Evolutionary conservation across 2,329 filamentous ascomycete genomes (phyloP).

Genomic region (Microsporum audouinii): DNA sequence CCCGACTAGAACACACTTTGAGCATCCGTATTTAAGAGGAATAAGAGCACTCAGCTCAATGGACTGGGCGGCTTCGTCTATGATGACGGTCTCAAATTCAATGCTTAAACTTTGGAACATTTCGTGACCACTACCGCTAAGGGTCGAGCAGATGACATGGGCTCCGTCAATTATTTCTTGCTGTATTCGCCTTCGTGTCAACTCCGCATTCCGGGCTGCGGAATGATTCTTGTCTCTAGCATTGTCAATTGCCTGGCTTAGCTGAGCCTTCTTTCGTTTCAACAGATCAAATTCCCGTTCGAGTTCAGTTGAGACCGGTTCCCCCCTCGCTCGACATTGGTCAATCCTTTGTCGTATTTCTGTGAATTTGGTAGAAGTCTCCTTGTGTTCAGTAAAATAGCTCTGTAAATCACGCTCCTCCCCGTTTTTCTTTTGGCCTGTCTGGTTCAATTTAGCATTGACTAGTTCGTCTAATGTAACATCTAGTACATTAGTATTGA

Average conservation of each 20-base stretch:
- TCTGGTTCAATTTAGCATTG: constrained; percentile 52
- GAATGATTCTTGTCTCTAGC: constrained; percentile 77
- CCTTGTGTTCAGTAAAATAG: constrained; percentile 59
- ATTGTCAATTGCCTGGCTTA: constrained; percentile 75
- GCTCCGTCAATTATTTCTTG: constrained; percentile 84
- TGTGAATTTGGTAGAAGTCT: constrained; percentile 53
- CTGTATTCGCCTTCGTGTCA: constrained; percentile 72
- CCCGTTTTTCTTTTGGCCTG: constrained; percentile 32
- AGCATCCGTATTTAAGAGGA: constrained; percentile 91
- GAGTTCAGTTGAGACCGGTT: constrained; percentile 40
- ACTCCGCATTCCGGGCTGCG: constrained; percentile 69
- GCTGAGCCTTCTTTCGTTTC: constrained; percentile 61
- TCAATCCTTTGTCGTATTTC: constrained; percentile 62
- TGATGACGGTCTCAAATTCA: constrained; percentile 96
- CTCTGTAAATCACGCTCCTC: constrained; percentile 45
- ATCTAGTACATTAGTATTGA: constrained; percentile 78
- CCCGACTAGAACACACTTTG: constrained; percentile 92
- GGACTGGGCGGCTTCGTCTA: constrained; percentile 95
- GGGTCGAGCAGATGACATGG: constrained; percentile 86
- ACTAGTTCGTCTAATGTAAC: constrained; percentile 91
- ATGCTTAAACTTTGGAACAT: constrained; percentile 92
- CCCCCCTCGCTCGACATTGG: constrained; percentile 46
- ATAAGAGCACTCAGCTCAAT: constrained; percentile 95
- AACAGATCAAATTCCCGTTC: constrained; percentile 67
- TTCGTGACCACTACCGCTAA: constrained; percentile 91